A percentile compares a stretch with the other conserved stretches of the same genome.
Conservation (phyloP, 768 basidiomycete genomes). For the Termitomyces sp. region DNA sequence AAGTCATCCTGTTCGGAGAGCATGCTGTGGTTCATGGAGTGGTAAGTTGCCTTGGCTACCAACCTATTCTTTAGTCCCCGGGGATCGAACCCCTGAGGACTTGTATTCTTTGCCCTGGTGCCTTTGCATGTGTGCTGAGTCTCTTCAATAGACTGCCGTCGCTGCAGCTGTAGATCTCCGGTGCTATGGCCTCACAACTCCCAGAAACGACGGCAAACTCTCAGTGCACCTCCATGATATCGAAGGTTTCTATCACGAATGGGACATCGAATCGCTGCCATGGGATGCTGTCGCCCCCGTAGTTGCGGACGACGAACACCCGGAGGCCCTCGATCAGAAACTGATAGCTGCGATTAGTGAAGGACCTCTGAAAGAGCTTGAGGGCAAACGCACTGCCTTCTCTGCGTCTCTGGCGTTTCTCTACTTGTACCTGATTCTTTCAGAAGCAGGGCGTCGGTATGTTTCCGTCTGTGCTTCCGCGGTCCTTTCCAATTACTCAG, state of each 20-base stretch:
- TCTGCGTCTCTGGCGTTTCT: constrained; percentile 71
- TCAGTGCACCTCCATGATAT: constrained; percentile 81
- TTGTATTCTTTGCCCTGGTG: constrained; percentile 7
- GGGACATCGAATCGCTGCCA: constrained; percentile 75
- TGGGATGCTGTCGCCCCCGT: constrained; percentile 71
- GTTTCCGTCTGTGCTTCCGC: constrained; percentile 23
- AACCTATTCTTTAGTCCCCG: not conserved
- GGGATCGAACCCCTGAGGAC: constrained; percentile 6
- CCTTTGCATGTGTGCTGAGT: constrained; percentile 13
- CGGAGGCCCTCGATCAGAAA: constrained; percentile 67
- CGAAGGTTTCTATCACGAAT: constrained; percentile 72
- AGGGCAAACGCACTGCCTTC: constrained; percentile 36
- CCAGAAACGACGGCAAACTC: constrained; percentile 70
- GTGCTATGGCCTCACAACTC: constrained; percentile 84
- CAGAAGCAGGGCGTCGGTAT: constrained; percentile 55
- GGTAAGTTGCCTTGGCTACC: constrained; percentile 48
- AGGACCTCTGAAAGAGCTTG: constrained; percentile 37
- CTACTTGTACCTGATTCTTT: constrained; percentile 88
- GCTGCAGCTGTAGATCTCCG: constrained; percentile 95
- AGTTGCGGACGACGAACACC: constrained; percentile 50
- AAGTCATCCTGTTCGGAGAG: constrained; percentile 97
- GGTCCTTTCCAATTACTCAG: constrained; percentile 17
- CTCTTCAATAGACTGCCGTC: constrained; percentile 71
- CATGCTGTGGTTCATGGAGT: constrained; percentile 98
- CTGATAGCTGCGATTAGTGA: constrained; percentile 71